phyloP scores from a whole-genome alignment of 1,139 yeast genomes.

The Yamadazyma membranifaciens region DNA sequence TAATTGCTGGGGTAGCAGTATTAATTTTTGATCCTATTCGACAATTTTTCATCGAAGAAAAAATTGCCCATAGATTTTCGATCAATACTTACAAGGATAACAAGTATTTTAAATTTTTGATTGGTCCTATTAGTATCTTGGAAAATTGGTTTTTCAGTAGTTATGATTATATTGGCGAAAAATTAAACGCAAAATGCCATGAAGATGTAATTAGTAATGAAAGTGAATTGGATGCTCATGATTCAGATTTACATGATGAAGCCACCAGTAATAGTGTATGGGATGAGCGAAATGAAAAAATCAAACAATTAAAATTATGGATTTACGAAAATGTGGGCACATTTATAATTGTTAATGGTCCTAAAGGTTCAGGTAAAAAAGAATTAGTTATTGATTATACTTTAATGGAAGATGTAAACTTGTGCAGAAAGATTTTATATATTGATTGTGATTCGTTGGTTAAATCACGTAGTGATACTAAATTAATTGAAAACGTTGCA shows the following conservation, averaged over 20 bases:
- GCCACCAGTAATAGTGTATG: conserved; percentile 31
- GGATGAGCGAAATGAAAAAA: conserved; percentile 69
- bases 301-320: conserved; percentile 73
- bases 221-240: conserved; percentile 10
- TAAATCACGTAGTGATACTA: conserved; percentile 72
- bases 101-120: conserved; percentile 25
- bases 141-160: conserved; percentile 26
- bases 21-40: conserved; percentile 90
- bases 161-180: conserved; percentile 29
- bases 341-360: conserved; percentile 86
- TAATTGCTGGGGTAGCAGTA: conserved; percentile 73
- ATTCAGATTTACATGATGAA: neutral
- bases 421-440: conserved; percentile 57
- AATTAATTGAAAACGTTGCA: conserved; percentile 67
- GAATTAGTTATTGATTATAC: conserved; percentile 75
- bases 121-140: conserved; percentile 26
- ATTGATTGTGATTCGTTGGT: conserved; percentile 77
- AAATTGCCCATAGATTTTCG: conserved; percentile 55
- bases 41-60: conserved; percentile 72
- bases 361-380: conserved; percentile 90
- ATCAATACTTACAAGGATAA: conserved; percentile 33
- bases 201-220: conserved; percentile 18
- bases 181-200: conserved; percentile 16
- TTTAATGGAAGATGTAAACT: conserved; percentile 41
- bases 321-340: conserved; percentile 78